Percentiles rank a stretch among this genome's conserved stretches.
phyloP scores from a whole-genome alignment of 2,329 filamentous ascomycete species.

The Phaeophleospora eucalypticola region DNA sequence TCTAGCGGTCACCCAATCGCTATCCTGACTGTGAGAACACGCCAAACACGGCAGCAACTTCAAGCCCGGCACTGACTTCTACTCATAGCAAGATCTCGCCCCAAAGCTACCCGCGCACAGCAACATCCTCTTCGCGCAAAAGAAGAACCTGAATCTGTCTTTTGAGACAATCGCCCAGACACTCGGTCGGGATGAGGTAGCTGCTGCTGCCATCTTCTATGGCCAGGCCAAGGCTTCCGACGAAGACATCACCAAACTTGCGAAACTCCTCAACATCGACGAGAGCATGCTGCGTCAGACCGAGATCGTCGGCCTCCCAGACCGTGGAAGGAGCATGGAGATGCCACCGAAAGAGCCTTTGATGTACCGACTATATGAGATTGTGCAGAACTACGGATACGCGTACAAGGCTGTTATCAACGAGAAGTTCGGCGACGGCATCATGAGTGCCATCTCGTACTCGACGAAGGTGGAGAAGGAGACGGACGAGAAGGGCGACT shows the following conservation, averaged over 20 bases:
- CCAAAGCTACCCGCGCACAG: slow-evolving; percentile 68
- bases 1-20: slow-evolving; percentile 22
- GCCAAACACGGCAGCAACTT: background rate
- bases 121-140: slow-evolving; percentile 73
- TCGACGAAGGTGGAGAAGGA: slow-evolving; percentile 81
- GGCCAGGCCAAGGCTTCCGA: slow-evolving; percentile 71
- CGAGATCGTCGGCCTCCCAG: slow-evolving; percentile 69
- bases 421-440: slow-evolving; percentile 76
- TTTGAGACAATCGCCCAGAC: slow-evolving; percentile 74
- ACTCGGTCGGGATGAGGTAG: slow-evolving; percentile 76
- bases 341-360: slow-evolving; percentile 83
- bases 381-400: slow-evolving; percentile 95
- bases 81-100: slow-evolving; percentile 57
- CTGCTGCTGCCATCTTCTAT: slow-evolving; percentile 84
- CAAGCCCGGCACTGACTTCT: background rate
- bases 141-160: slow-evolving; percentile 67
- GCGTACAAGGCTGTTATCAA: slow-evolving; percentile 93
- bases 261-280: slow-evolving; percentile 60
- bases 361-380: slow-evolving; percentile 88
- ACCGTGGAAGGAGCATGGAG: slow-evolving; percentile 71
- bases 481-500: slow-evolving; percentile 76
- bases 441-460: slow-evolving; percentile 95
- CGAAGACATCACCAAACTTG: slow-evolving; percentile 66
- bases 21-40: slow-evolving; percentile 16
- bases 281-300: slow-evolving; percentile 50